Conservation (phyloP, 257 asterid genomes). For the Plantago elongata region DNA sequence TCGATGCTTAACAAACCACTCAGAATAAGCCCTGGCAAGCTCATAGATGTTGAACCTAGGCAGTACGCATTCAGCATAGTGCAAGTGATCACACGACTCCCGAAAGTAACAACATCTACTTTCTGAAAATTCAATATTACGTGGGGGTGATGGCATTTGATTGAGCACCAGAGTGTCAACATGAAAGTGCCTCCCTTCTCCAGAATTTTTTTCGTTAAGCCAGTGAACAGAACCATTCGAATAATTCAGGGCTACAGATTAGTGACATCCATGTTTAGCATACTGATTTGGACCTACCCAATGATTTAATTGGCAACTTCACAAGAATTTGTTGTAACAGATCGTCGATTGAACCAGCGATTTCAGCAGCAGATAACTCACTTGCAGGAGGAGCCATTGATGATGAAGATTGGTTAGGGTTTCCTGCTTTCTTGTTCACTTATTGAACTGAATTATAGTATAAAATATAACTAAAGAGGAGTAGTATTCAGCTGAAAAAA, state of each 20-base stretch:
- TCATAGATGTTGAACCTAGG: conserved; percentile 19
- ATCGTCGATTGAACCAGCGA: not conserved
- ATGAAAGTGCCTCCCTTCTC: not conserved
- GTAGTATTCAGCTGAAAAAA: too few relatives aligned
- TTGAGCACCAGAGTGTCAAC: conserved; percentile 1
- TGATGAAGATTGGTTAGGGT: too few relatives aligned
- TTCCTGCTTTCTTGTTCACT: too few relatives aligned
- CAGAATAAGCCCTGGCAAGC: conserved; percentile 23
- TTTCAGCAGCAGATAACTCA: too few relatives aligned
- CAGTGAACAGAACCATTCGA: conserved; percentile 17
- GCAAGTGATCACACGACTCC: too few relatives aligned
- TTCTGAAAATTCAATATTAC: conserved; percentile 18
- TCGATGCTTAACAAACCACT: conserved; percentile 24
- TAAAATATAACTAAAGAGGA: too few relatives aligned
- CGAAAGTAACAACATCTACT: too few relatives aligned
- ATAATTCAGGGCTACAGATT: conserved; percentile 20
- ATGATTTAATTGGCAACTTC: not conserved
- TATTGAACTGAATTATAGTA: too few relatives aligned
- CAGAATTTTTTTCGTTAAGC: not conserved
- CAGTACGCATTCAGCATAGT: conserved; percentile 6
- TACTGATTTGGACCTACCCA: not conserved
- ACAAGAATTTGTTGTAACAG: not conserved
- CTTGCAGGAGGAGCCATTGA: too few relatives aligned
- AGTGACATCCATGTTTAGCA: conserved; percentile 3
- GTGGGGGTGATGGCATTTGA: conserved; percentile 9